Percentiles rank a stretch among this genome's conserved stretches.
Conservation (phyloP, 768 basidiomycete species). For the Chalciporus chontae region DNA sequence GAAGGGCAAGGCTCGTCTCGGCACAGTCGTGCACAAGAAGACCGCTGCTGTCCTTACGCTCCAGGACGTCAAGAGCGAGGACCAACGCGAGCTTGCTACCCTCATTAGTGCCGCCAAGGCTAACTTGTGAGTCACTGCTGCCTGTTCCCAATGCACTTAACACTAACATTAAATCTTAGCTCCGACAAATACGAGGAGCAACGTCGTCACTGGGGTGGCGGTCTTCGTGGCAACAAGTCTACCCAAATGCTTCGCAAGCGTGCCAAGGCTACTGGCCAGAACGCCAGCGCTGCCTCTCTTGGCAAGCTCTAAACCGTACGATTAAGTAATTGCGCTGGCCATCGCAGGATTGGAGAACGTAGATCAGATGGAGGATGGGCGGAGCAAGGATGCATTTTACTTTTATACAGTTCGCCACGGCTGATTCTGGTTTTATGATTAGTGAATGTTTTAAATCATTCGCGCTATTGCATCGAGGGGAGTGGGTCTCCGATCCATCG, state of each 20-base stretch:
- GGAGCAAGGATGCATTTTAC: too few relatives aligned
- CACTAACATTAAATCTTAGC: conserved; percentile 35
- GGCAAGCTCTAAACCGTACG: conserved; percentile 75
- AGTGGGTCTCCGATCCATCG: too few relatives aligned
- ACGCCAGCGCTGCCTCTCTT: conserved; percentile 48
- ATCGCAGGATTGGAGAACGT: too few relatives aligned
- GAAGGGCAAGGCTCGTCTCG: conserved; percentile 97
- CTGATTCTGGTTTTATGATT: too few relatives aligned
- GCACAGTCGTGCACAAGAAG: conserved; percentile 98
- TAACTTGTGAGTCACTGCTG: conserved; percentile 73
- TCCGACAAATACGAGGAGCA: conserved; percentile 92
- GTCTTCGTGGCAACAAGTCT: conserved; percentile 91
- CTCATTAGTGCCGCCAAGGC: conserved; percentile 92
- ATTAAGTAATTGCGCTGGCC: too few relatives aligned
- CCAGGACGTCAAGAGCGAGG: conserved; percentile 94
- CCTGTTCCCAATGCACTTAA: conserved; percentile 1
- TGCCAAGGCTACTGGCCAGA: conserved; percentile 85
- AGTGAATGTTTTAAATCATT: too few relatives aligned
- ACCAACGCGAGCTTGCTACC: conserved; percentile 88
- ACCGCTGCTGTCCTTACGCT: conserved; percentile 88
- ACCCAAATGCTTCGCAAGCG: conserved; percentile 91
- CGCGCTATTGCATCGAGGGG: too few relatives aligned
- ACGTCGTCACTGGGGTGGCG: conserved; percentile 93
- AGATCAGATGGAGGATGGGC: too few relatives aligned
- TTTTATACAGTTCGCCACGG: too few relatives aligned